Conservation (phyloP, 257 asterid species). For the Thymus quinquecostatus region DNA sequence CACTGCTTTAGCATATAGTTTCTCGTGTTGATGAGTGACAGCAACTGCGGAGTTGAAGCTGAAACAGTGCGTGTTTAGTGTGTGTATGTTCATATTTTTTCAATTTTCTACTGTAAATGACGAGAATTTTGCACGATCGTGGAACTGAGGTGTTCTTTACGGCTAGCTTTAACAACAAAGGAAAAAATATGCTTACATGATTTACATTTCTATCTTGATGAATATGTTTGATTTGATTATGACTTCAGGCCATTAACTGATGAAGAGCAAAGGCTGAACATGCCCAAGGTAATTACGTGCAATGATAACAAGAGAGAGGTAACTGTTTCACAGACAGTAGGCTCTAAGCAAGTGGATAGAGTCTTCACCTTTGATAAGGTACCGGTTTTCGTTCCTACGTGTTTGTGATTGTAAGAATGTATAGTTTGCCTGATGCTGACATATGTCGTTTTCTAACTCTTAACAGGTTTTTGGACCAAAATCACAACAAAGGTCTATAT, state of each 20-base stretch:
- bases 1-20: not conserved
- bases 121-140: not conserved
- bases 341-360: slow-evolving; percentile 74
- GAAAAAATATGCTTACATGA: not conserved
- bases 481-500: slow-evolving; percentile 80
- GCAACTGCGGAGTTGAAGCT: not conserved
- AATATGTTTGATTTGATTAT: slow-evolving; percentile 23
- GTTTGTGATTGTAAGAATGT: slow-evolving; percentile 18
- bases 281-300: slow-evolving; percentile 61
- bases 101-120: not conserved
- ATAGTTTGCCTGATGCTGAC: not conserved
- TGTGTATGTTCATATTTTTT: not conserved
- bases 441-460: not conserved
- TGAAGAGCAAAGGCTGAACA: slow-evolving; percentile 64
- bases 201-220: not conserved
- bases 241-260: slow-evolving; percentile 63
- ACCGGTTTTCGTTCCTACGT: slow-evolving; percentile 16
- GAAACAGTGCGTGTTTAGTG: not conserved
- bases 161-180: not conserved
- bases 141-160: slow-evolving; percentile 8
- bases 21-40: not conserved
- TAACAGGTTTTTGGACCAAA: slow-evolving; percentile 79
- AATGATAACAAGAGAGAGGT: slow-evolving; percentile 76
- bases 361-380: slow-evolving; percentile 86
- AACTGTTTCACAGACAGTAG: slow-evolving; percentile 61